Conservation (phyloP, 2,329 filamentous ascomycete species). For the Neofusicoccum sp. region DNA sequence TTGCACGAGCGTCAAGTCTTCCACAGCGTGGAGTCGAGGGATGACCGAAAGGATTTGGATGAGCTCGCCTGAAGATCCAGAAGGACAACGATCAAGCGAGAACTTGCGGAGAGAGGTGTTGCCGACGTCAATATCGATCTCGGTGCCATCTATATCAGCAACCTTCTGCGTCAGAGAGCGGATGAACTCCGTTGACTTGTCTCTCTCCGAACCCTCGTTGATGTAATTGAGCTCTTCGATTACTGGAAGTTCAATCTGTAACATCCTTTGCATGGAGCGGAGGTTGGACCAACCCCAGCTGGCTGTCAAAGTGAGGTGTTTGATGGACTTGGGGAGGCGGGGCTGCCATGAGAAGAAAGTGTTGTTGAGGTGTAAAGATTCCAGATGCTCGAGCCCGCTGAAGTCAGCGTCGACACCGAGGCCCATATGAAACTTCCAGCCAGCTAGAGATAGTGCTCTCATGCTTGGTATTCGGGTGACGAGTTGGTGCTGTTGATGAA, state of each 20-base stretch:
- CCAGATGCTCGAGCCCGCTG: background rate
- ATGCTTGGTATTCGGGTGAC: constrained; percentile 27
- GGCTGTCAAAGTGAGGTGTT: background rate
- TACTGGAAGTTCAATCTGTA: background rate
- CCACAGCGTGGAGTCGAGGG: background rate
- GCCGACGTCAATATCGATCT: too few species aligned
- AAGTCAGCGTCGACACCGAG: constrained; percentile 7
- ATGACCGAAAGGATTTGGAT: background rate
- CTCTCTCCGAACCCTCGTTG: constrained; percentile 7
- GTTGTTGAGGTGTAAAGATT: constrained; percentile 1
- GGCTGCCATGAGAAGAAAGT: constrained; percentile 6
- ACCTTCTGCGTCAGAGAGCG: background rate
- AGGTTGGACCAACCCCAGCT: constrained; percentile 8
- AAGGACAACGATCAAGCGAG: background rate
- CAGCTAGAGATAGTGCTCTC: constrained; percentile 24
- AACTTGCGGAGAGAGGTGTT: background rate
- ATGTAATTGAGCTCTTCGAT: constrained; percentile 9
- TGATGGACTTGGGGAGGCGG: constrained; percentile 2
- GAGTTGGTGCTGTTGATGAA: background rate
- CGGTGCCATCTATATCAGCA: background rate
- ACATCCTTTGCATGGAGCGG: constrained; percentile 3
- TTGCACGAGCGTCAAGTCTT: constrained; percentile 13
- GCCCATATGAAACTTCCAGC: constrained; percentile 1
- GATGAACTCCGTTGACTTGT: background rate
- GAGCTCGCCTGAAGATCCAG: background rate